phyloP scores from a whole-genome alignment of 2,329 filamentous ascomycete species.

The Karstenula rhodostoma region DNA sequence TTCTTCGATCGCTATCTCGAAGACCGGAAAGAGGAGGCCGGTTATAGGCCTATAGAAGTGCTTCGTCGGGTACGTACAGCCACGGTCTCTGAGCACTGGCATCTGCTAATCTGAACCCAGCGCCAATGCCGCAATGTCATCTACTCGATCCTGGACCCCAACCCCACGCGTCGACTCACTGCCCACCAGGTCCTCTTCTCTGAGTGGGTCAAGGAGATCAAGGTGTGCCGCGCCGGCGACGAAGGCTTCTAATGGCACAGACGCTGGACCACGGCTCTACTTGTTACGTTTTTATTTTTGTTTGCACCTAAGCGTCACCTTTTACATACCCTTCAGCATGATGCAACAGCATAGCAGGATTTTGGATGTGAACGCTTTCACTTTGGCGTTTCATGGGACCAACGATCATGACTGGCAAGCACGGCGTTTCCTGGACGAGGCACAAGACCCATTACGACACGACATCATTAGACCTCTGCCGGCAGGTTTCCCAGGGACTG shows the following conservation, averaged over 20 bases:
- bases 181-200: slow-evolving; percentile 97
- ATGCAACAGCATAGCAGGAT: slow-evolving; percentile 46
- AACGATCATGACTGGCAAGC: slow-evolving; percentile 14
- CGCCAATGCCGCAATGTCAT: slow-evolving; percentile 98
- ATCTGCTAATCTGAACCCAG: slow-evolving; percentile 58
- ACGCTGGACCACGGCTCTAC: neutral
- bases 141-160: slow-evolving; percentile 97
- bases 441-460: slow-evolving; percentile 15
- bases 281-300: slow-evolving; percentile 32
- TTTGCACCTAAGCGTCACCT: slow-evolving; percentile 42
- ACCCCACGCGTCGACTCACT: slow-evolving; percentile 89
- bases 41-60: slow-evolving; percentile 95
- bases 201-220: slow-evolving; percentile 98
- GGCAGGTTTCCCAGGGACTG: slow-evolving; percentile 16
- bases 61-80: slow-evolving; percentile 80
- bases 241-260: slow-evolving; percentile 76
- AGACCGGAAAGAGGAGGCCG: slow-evolving; percentile 90
- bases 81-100: slow-evolving; percentile 19
- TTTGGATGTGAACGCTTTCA: slow-evolving; percentile 26
- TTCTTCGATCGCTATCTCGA: slow-evolving; percentile 96
- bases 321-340: slow-evolving; percentile 49
- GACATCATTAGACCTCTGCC: slow-evolving; percentile 9
- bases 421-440: slow-evolving; percentile 24
- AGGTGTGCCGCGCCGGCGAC: slow-evolving; percentile 94
- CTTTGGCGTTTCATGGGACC: slow-evolving; percentile 27